Base-by-base conservation (phyloP, 768 basidiomycete species). In the Lentinula raphanica region DNA sequence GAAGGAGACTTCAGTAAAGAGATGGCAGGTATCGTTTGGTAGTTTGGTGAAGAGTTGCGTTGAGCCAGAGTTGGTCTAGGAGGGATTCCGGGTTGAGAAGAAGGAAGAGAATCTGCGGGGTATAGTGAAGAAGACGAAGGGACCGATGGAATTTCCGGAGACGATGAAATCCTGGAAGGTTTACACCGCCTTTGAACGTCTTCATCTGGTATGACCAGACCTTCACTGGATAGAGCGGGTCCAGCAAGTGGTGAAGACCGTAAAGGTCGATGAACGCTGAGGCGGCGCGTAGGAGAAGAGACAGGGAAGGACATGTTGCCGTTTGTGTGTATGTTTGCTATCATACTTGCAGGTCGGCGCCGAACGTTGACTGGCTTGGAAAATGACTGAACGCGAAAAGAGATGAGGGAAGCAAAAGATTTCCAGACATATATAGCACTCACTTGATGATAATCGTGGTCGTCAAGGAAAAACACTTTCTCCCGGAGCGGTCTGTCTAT, bases 221-320 rank as follows among this genome's bases (percentile, higher is more conserved):
- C 54, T n/a, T 56, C 54, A 13, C 40, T 56, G 17, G 54, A 56
- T 5, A 56, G 28, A 3, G 54, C 54, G 8, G 54, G 54, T 9
- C 54, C 54, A 9, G 54, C 38, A 28, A 56, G 44, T 9, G 54
- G 54, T 29, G 54, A 56, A 21, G 54, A 56, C 9, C 54, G 54
- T 29, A 56, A 32, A 11, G 54, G 54, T 25, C 54, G 54, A 12
- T 23, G 50, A 32, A 53, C 50, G 21, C 50, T 53, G 50, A 17
- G 50, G 15, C 40, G 54, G 15, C 38, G 54, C 12, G 42, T n/a
- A 13, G 49, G 19, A 36, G 49, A 49, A 17, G 49, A n/a, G 13
- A 19, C 13, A 17, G 46, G 46, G 23, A 25, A 54, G 21, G 53
- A 7, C 5, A 35, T 8, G 27, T 28, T 28, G 28, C 19, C 46